Base-by-base conservation (phyloP, 2,329 filamentous ascomycete species). In the Sporothrix curviconia region DNA sequence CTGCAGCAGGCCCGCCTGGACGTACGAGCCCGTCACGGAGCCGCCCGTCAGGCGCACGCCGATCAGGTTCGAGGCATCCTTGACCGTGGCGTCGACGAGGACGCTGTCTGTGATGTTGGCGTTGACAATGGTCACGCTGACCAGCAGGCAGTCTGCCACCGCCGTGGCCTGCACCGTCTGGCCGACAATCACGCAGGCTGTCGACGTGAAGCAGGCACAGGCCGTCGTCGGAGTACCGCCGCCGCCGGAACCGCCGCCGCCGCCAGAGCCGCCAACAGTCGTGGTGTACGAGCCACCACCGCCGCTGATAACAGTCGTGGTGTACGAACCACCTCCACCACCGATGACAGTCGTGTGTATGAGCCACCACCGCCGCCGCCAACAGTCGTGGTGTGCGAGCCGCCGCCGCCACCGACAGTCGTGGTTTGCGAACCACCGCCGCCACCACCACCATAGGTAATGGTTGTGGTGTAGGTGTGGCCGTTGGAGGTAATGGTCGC, bases 41-140 rank as follows among this genome's bases (percentile, higher is more conserved):
- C 61, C 61, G 50, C 61, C 61, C 4, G 61, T 62, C 14, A 63
- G 37, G 32, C 57, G 60, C n/a, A 63, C 60, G 32, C 37, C 39
- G 7, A 17, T 22, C 8, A 63, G 61, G 34, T 24, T 12, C 3
- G 60, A 59, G 44, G 44, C 53, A 32, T 14, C 55, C 14, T 24
- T n/a, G 25, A 63, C 60, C n/a, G 28, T 44, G 17, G 43, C 22
- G 37, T 60, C 60, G n/a, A 63, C 61, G 7, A 63, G 44, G 14
- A 58, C 51, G 15, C 55, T 55, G 55, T 60, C 61, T 15, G 43
- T 24, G n/a, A 63, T 37, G 49, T 30, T 55, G 49, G 60, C 40
- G 34, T 52, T 40, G 40, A 59, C 40, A 7, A 63, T 19, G 9
- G 56, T 62, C 22, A 57, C 58, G 11, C 47, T 49, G 4, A 63